phyloP scores from a whole-genome alignment of 495 filamentous ascomycete genomes.

The Xylona heveae region DNA sequence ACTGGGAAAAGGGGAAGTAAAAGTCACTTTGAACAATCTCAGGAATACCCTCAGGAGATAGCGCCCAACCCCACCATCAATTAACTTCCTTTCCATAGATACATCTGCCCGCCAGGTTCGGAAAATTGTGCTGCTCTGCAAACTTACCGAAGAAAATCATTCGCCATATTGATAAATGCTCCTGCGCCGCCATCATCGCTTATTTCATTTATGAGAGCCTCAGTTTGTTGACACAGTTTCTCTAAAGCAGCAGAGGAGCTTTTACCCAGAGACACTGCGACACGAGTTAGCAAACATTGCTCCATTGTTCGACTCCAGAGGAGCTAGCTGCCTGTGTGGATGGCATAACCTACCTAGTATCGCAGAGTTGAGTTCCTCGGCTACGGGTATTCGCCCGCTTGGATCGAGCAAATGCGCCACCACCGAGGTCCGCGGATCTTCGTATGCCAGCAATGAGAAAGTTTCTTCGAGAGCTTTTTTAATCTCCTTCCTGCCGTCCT shows the following conservation, averaged over 20 bases:
- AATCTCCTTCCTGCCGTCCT: constrained; percentile 44
- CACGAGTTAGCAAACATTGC: too few relatives aligned
- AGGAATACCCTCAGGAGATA: too few relatives aligned
- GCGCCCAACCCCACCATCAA: too few relatives aligned
- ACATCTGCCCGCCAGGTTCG: not conserved
- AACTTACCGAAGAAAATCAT: constrained; percentile 44
- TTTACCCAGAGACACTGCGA: constrained; percentile 68
- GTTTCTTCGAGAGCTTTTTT: constrained; percentile 62
- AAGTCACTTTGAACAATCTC: too few relatives aligned
- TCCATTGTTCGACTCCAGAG: not conserved
- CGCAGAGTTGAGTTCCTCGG: constrained; percentile 86
- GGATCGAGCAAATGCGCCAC: constrained; percentile 63
- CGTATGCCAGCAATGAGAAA: constrained; percentile 74
- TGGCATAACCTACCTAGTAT: constrained; percentile 50
- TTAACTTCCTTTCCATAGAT: not conserved
- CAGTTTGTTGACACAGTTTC: constrained; percentile 69
- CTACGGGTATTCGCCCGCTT: constrained; percentile 54
- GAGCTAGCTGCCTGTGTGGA: not conserved
- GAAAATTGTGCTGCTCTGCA: not conserved
- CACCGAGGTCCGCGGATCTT: constrained; percentile 50
- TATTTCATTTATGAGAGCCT: constrained; percentile 63
- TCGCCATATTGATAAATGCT: constrained; percentile 64
- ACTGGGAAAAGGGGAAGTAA: too few relatives aligned
- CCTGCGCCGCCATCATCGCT: constrained; percentile 62
- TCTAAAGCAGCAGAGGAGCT: constrained; percentile 75